phyloP scores from a whole-genome alignment of 139 green algal species.

The Coelastrella sp. region DNA sequence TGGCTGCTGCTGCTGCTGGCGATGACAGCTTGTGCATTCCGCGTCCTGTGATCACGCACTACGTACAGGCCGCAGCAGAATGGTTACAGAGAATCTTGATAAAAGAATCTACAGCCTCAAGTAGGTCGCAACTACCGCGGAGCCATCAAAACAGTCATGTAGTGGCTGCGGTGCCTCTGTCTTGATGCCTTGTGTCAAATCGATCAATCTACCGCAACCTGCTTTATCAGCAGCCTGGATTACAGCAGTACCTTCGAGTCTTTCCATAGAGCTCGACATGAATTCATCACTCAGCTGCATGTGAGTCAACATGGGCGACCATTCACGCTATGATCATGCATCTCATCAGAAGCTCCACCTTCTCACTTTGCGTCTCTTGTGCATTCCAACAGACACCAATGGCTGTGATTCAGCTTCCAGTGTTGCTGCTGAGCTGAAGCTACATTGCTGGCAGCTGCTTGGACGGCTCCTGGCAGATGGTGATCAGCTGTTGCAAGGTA shows the following conservation, averaged over 20 bases:
- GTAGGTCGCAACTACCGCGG: neutral
- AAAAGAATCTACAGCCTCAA: neutral
- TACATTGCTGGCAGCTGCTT: conserved; percentile 30
- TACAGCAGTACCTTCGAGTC: no score
- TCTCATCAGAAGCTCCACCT: no score
- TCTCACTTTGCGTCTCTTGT: neutral
- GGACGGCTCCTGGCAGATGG: neutral
- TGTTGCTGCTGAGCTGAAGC: neutral
- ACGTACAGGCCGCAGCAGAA: neutral
- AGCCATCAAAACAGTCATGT: neutral
- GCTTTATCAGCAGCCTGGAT: no score
- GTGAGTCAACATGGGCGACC: neutral
- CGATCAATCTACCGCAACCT: no score
- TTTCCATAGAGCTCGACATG: no score
- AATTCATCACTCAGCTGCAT: neutral
- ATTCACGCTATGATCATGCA: neutral
- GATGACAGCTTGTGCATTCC: neutral
- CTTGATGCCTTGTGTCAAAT: no score
- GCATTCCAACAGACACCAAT: no score
- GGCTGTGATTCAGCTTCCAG: neutral
- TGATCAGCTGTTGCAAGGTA: neutral
- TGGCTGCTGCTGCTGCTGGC: neutral
- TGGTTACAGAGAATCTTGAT: neutral
- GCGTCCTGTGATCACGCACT: conserved; percentile 5
- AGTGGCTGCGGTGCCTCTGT: no score